Evolutionary conservation across 306 rosid species (phyloP).

Genomic region (Lagenaria siceraria): DNA sequence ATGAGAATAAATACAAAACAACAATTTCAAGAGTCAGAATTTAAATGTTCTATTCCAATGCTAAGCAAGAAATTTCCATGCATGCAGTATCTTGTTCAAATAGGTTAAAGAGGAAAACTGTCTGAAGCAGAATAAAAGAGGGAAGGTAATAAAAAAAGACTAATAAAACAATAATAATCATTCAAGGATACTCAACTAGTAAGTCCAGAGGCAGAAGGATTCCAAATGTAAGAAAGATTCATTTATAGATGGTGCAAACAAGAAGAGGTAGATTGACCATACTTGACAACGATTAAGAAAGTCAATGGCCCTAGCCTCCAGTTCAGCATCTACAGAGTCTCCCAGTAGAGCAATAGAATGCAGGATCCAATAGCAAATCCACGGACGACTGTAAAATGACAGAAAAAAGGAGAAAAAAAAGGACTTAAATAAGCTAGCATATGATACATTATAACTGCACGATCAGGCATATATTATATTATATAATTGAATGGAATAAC

Average conservation of each 20-base stretch:
- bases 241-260: neutral
- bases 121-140: neutral
- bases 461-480: neutral
- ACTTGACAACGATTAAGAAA: constrained; percentile 90
- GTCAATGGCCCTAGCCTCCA: constrained; percentile 35
- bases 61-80: neutral
- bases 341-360: constrained; percentile 77
- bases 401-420: neutral
- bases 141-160: neutral
- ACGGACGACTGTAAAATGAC: constrained; percentile 56
- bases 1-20: constrained; percentile 5
- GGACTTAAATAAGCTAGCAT: neutral
- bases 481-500: neutral
- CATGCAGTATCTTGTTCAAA: neutral
- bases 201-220: neutral
- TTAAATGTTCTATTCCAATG: neutral
- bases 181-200: neutral
- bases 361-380: constrained; percentile 88
- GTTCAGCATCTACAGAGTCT: constrained; percentile 43
- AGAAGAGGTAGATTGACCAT: constrained; percentile 1
- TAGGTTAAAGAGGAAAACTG: neutral
- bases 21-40: neutral
- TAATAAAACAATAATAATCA: neutral
- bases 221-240: neutral
- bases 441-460: neutral